Base-by-base conservation (phyloP, 352 stramenopile species). In the Phytophthora ohioensis region DNA sequence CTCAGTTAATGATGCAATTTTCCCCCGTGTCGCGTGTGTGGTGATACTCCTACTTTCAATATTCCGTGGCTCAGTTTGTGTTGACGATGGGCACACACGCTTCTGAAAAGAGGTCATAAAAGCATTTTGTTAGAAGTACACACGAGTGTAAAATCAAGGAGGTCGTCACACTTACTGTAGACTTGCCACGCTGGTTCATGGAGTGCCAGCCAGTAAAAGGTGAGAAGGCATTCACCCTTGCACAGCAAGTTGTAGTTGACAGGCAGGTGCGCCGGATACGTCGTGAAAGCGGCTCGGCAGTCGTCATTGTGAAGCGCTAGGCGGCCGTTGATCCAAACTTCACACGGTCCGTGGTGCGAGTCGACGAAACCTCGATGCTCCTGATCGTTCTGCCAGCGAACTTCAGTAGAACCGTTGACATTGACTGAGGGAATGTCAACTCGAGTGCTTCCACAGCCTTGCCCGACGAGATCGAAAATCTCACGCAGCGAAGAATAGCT, bases 181-280 rank as follows among this genome's bases (percentile, higher is more conserved):
- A 81, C 57, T 59, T 87, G 77, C 80, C 80, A 87, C 12, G 69
- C 51, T 2, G 72, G 43, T 39, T 75, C 54, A 51, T 85, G 78
- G 12, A 87, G 46, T 39, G 78, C 80, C 43, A 86, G 30, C 80
- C 80, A 86, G 76, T 84, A 86, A 53, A 89, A 88, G 8, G 61
- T 72, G 38, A 91, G 65, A 10, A 21, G 56, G 43, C 82, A 89
- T 39, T 78, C 74, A n/a, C 74, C 74, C 27, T 56, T 64, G 59
- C 80, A 91, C 30, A 59, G n/a, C 2, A 11, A 3, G 9, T 64
- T 62, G 38, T 73, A 85, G 52, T 72, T 51, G 3, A 85, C 57
- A 4, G 78, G 78, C 3, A 85, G 46, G 3, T 52, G 48, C 21
- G 78, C 78, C 3, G 78, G 78, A 66, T 79, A 81, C 17, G 55